Evolutionary conservation across 139 green algal genomes (phyloP), one percentile per base, ranked within the genome.

Genomic region (Spirogloea muscicola): DNA sequence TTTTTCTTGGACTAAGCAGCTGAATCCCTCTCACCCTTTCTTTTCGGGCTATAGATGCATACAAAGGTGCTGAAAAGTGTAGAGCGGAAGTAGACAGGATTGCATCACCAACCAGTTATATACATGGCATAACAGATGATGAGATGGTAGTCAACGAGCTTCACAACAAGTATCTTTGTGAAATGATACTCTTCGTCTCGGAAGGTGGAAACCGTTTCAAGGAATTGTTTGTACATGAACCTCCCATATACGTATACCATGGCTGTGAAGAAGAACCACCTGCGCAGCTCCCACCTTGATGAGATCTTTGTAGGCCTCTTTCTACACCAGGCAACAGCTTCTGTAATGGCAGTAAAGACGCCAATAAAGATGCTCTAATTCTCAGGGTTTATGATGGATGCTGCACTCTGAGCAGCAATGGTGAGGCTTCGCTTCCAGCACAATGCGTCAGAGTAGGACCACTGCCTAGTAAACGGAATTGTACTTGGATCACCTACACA

Each of bases 191-290:
- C n/a, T n/a, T n/a, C 94, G 74, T 79, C n/a, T n/a, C 93, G 87
- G 27, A 92, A 78, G 34, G 87, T 77, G n/a, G 96, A 72, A 16
- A 78, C 39, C 10, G 64, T 68, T 9, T 40, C 42, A 27, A 43
- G 55, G 4, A 81, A 75, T 76, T 96, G 93, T 31, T 92, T 89
- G 42, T 93, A 89, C 25, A 96, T 88, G 77, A 96, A 96, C 46
- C 92, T 82, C 29, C 93, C 76, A 68, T 98, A 96, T 41, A 96
- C 74, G 85, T 89, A 97, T 81, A 97, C 95, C 25, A 87, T 76
- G 0, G 93, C 88, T 7, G 92, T 88, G 16, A 82, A 61, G 74
- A 96, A 97, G 83, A 96, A 96, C 75, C 91, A 95, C 92, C 92
- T 81, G 74, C 46, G 25, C 95, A 76, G 93, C 21, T 31, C 21